Evolutionary conservation across 257 asterid genomes (phyloP), one percentile per base, ranked within the genome.

Genomic region (Capsicum rhomboideum): DNA sequence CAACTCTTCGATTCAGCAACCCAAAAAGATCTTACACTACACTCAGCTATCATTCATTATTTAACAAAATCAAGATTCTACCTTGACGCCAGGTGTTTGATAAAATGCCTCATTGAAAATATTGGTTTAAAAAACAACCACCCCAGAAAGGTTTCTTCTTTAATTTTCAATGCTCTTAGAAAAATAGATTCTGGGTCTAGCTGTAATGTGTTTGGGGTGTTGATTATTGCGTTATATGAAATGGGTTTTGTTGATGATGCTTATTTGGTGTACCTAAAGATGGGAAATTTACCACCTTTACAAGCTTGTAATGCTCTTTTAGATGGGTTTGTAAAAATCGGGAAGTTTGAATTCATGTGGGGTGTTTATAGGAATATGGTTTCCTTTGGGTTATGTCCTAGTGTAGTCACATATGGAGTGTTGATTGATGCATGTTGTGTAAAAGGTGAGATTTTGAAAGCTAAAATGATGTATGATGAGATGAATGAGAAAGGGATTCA

Each of bases 31-130:
- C 91, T 94, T 78, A 82, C 87, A 74, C 89, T 88, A 46, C 92
- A 93, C 59, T 88, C 97, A 10, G 95, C 98, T 21, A 85, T 90
- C 8, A 54, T 88, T 1, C 85, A 82, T 71, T 71, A 40, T 17
- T 54, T 94, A 23, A 89, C 87, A 0, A 44, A 82, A 42, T 88
- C 91, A 56, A 91, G 86, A 66, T 46, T 84, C 69, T 92, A 88
- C 82, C 87, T 87, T 85, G 74, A 88, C 80, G 97, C 96, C 46
- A 92, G 97, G 89, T 91, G 96, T 92, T 93, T 93, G 97, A 87
- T 91, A 85, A 85, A 93, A 91, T 85, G 84, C 91, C 95, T 91
- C 90, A 87, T 90, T 2, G 94, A 95, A 50, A 84, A 77, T 83
- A 86, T 95, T 84, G 54, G 79, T 34, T 0, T 2, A 0, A 82